phyloP scores from a whole-genome alignment of 1,284 basidiomycete species.

The Volvariella surrecta region DNA sequence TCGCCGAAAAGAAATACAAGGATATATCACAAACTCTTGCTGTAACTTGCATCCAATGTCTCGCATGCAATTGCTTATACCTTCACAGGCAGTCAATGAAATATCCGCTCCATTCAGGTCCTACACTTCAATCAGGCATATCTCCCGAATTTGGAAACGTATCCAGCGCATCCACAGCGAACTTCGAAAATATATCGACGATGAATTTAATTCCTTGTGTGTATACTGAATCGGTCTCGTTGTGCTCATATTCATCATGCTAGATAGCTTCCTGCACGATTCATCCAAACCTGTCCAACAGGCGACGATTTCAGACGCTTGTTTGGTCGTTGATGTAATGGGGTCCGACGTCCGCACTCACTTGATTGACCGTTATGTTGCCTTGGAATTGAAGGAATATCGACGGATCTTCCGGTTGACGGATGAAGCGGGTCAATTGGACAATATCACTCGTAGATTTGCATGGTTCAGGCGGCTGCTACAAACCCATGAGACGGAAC shows the following conservation, averaged over 20 bases:
- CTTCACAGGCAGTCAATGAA: constrained; percentile 73
- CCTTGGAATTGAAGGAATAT: constrained; percentile 92
- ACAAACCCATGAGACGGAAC: constrained; percentile 83
- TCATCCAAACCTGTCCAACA: constrained; percentile 59
- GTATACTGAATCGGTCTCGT: constrained; percentile 20
- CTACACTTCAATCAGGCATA: constrained; percentile 65
- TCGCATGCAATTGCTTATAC: background rate
- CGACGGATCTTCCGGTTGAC: constrained; percentile 89
- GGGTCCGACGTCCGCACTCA: constrained; percentile 75
- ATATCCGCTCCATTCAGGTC: constrained; percentile 73
- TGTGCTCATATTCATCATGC: background rate
- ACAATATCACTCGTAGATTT: constrained; percentile 90
- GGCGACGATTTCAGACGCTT: constrained; percentile 66
- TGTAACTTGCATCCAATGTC: constrained; percentile 41
- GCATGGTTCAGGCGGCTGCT: constrained; percentile 96
- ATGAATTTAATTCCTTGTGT: constrained; percentile 87
- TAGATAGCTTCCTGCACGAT: constrained; percentile 69
- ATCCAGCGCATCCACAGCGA: constrained; percentile 76
- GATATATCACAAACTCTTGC: constrained; percentile 80
- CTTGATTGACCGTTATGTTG: constrained; percentile 85
- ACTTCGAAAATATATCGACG: constrained; percentile 70
- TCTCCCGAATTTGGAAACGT: constrained; percentile 70
- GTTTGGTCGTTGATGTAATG: constrained; percentile 78
- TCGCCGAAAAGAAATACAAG: constrained; percentile 70
- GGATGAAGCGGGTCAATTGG: constrained; percentile 93